Base-by-base conservation (phyloP, 139 green algal species). In the Picochlorum sp. region DNA sequence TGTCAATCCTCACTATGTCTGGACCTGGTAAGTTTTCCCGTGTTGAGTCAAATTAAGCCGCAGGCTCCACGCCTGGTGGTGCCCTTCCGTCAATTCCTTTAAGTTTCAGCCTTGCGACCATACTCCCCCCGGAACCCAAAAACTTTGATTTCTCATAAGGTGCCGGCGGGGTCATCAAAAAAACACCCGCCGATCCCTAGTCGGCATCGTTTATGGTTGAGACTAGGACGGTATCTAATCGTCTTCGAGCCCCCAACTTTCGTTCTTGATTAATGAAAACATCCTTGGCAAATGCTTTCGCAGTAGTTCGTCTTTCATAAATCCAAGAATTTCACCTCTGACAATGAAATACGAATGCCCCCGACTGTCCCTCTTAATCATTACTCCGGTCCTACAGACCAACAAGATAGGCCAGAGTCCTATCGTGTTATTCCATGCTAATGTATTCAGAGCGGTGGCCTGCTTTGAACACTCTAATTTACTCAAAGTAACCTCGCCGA, bases 311-410 rank as follows among this genome's bases (percentile, higher is more conserved):
- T 97, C 91, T 96, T 96, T 90, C 89, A 92, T 94, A 96, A 97
- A 96, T 96, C 90, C 91, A 97, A 97, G 91, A 97, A 97, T 96
- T 97, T 95, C 89, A 97, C 90, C 90, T 97, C 89, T 97, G 88
- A 96, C 90, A 97, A 95, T 92, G 88, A 90, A 97, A 97, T 97
- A 96, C 88, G 87, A 95, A 96, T 97, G 90, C 89, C 90, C 90
- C 90, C 90, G 90, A 97, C 90, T 95, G 89, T 95, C 86, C 88
- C 88, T 97, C 88, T 96, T 96, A 97, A 97, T 96, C 88, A 97
- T 96, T 96, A 96, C 90, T 96, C 90, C 86, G 86, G 21, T 23
- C 21, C 21, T 23, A 23, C 21, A 23, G 21, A 23, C 21, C 21
- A 23, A 23, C 21, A 23, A 23, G 21, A 23, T 23, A 23, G 21